A percentile compares a stretch with the other conserved stretches of the same genome.
Conservation (phyloP, 2,329 filamentous ascomycete genomes). For the Sporothrix brasiliensis region DNA sequence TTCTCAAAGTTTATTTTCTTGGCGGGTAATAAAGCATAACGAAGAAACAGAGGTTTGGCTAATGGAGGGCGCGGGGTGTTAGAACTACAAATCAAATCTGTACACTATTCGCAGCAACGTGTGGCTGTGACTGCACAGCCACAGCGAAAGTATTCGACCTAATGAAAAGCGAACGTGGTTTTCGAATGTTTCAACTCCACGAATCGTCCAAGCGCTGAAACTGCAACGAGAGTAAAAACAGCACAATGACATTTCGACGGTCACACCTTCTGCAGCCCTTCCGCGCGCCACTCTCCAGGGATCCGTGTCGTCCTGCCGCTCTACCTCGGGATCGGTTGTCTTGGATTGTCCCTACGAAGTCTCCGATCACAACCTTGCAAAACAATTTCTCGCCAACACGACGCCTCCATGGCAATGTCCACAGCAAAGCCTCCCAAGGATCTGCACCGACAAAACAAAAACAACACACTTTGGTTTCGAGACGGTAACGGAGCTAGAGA, state of each 20-base stretch:
- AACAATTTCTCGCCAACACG: conserved; percentile 3
- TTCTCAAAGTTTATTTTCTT: too few species aligned
- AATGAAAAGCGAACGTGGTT: too few species aligned
- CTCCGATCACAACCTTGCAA: not conserved
- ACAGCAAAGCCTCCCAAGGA: not conserved
- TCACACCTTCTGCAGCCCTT: conserved; percentile 9
- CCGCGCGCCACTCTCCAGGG: not conserved
- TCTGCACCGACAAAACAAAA: conserved; percentile 13
- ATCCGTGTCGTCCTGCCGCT: not conserved
- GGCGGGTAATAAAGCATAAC: too few species aligned
- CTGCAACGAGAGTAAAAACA: not conserved
- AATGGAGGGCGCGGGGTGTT: too few species aligned
- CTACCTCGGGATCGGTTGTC: too few species aligned
- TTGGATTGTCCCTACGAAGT: not conserved
- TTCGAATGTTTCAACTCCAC: not conserved
- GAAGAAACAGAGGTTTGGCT: too few species aligned
- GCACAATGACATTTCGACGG: conserved; percentile 23
- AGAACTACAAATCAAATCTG: too few species aligned
- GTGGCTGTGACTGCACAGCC: too few species aligned
- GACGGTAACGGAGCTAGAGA: conserved; percentile 78
- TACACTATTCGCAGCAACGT: too few species aligned
- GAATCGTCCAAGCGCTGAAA: not conserved
- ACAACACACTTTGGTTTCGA: conserved; percentile 89
- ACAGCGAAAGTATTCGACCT: too few species aligned
- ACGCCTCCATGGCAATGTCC: not conserved